Base-by-base conservation (phyloP, 331 rosid species). In the Quercus phellos region DNA sequence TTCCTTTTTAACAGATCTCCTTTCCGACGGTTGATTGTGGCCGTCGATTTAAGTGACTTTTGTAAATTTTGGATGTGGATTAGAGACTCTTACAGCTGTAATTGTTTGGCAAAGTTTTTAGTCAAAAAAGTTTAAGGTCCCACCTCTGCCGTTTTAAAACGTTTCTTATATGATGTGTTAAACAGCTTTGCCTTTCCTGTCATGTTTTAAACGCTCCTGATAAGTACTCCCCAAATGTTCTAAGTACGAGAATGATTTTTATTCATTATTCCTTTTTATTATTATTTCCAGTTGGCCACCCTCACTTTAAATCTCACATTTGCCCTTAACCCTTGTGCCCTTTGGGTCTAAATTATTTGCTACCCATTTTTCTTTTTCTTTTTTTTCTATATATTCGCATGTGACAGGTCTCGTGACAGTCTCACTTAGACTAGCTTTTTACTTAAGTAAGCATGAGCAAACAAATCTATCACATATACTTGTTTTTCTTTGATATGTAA, bases 201-300 rank as follows among this genome's bases (percentile, higher is more conserved):
- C 98, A 89, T 90, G 96, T 93, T 86, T 89, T 86, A 89, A 93
- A 91, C 85, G 90, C 91, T 60, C 56, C 68, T 32, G 8, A 34
- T 54, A 10, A 56, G 54, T 55, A 21, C 73, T 43, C 70, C 24
- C 73, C 77, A 17, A 70, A 17, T 75, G 79, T 70, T 46, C 63
- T 27, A 50, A 5, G 88, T 81, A 79, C 80, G 81, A 79, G 80
- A 76, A 84, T 78, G 78, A 61, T 73, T 74, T 78, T 68, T 66
- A 66, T 32, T 66, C 27, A 73, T 59, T 38, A 38, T 38, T 35
- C 42, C 6, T 1, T 34, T 5, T 34, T 34, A 34, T 32, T 11
- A 24, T 3, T 38, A 42, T 51, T 8, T 6, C 24, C 64, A 29
- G 7, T 24, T 50, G 30, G n/a, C 58, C 69, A 12, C 30, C 16